These are phyloP conservation scores for Bipolaris cookei DNA, from an alignment of 2,329 filamentous ascomycete genomes.

Conservation along the genomic window DNA sequence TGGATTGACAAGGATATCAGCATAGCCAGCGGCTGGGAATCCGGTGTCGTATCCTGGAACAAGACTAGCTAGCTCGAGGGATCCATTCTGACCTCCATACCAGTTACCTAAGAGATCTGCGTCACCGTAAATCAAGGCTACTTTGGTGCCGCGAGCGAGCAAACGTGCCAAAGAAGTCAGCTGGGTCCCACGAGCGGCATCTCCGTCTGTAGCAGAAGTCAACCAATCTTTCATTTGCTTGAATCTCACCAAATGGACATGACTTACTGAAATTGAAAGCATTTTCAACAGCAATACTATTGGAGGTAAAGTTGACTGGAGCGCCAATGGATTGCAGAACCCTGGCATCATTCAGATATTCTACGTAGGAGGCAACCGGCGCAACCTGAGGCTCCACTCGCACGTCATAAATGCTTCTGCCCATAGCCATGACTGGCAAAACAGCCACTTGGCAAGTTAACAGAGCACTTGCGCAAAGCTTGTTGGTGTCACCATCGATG, in stretches of 20 bases:
- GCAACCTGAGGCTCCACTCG: constrained; percentile 43
- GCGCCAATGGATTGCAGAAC: constrained; percentile 60
- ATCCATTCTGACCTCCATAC: constrained; percentile 76
- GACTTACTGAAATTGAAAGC: constrained; percentile 47
- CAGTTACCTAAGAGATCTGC: constrained; percentile 65
- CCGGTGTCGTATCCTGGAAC: constrained; percentile 53
- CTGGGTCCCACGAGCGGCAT: constrained; percentile 51
- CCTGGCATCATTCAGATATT: constrained; percentile 58
- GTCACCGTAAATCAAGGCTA: constrained; percentile 75
- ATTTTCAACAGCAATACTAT: constrained; percentile 48
- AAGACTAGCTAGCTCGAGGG: constrained; percentile 59
- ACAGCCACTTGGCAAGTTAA: constrained; percentile 34
- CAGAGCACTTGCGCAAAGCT: constrained; percentile 1
- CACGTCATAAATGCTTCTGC: constrained; percentile 55
- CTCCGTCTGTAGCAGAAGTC: constrained; percentile 47
- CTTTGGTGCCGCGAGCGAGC: constrained; percentile 52
- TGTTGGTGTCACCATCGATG: constrained; percentile 41
- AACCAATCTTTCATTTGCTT: constrained; percentile 16
- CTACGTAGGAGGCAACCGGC: constrained; percentile 55
- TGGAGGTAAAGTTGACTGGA: constrained; percentile 58
- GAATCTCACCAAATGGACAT: not conserved
- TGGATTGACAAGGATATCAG: constrained; percentile 71
- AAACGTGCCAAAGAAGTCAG: constrained; percentile 52
- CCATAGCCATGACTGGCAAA: constrained; percentile 21
- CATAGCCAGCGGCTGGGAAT: constrained; percentile 73